A percentile compares a stretch with the other conserved stretches of the same genome.
phyloP scores from a whole-genome alignment of 441 rosid species.

The Brassica hybrid region DNA sequence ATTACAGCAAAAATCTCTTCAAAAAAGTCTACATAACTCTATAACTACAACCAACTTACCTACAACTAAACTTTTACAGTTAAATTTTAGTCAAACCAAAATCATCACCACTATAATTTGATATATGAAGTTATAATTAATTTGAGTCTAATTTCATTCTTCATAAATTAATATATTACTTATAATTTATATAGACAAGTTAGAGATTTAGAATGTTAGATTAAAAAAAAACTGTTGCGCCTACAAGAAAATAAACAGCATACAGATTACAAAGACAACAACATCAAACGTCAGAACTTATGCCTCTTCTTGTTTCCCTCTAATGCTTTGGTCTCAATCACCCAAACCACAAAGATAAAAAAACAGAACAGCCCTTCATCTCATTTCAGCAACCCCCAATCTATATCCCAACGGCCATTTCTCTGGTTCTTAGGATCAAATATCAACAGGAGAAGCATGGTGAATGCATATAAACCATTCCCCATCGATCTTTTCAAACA shows the following conservation, averaged over 20 bases:
- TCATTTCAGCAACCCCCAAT: background rate
- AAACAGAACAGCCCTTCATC: background rate
- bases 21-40: too few species aligned
- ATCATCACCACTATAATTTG: too few species aligned
- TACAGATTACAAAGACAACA: constrained; percentile 7
- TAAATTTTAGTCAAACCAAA: too few species aligned
- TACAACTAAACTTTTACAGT: too few species aligned
- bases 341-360: constrained; percentile 6
- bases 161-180: too few species aligned
- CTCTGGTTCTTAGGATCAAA: constrained; percentile 54
- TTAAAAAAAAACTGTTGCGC: background rate
- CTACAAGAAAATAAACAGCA: background rate
- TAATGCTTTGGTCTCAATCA: background rate
- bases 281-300: constrained; percentile 11
- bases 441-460: constrained; percentile 87
- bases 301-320: background rate
- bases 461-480: constrained; percentile 83
- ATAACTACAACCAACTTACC: too few species aligned
- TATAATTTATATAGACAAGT: background rate
- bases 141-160: too few species aligned
- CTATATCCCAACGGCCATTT: constrained; percentile 37
- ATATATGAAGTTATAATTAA: too few species aligned
- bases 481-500: constrained; percentile 78
- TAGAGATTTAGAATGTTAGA: background rate
- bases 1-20: too few species aligned